Percentiles rank a stretch among this genome's conserved stretches.
Evolutionary conservation across 352 stramenopile genomes (phyloP).

Genomic region (Globisporangium polare): DNA sequence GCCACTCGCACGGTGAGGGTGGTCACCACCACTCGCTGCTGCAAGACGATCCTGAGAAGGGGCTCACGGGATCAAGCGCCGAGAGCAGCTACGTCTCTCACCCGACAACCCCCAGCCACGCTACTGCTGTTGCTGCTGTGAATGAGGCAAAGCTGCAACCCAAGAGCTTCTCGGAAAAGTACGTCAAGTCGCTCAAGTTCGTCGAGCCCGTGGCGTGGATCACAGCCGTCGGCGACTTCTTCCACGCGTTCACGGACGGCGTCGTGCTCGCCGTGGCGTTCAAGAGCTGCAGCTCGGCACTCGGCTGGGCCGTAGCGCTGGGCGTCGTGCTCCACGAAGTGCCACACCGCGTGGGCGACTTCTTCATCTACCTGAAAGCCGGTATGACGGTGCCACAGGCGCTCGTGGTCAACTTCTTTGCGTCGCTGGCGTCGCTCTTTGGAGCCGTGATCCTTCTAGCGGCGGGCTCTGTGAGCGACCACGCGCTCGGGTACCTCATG

Average conservation of each 20-base stretch:
- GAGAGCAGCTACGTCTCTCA: conserved; percentile 2
- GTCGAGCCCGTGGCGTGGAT: conserved; percentile 24
- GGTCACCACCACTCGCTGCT: background rate
- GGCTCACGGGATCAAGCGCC: background rate
- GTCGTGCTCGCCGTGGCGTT: conserved; percentile 21
- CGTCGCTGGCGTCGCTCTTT: conserved; percentile 19
- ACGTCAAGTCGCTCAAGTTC: conserved; percentile 12
- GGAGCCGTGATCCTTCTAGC: conserved; percentile 16
- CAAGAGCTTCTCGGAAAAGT: conserved; percentile 8
- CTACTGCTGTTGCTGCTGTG: background rate
- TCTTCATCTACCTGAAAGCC: conserved; percentile 23
- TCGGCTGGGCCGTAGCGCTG: conserved; percentile 19
- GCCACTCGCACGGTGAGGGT: background rate
- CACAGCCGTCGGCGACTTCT: conserved; percentile 22
- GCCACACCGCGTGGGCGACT: conserved; percentile 21
- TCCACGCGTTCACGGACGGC: conserved; percentile 22
- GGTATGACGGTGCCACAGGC: conserved; percentile 17
- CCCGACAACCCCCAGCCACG: background rate
- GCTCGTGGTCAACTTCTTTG: conserved; percentile 18
- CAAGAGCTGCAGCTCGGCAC: conserved; percentile 20
- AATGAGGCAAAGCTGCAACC: background rate
- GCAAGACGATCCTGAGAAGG: conserved; percentile 6
- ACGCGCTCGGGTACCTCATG: conserved; percentile 27
- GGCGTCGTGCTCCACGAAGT: conserved; percentile 24
- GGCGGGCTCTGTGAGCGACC: conserved; percentile 15